These are phyloP conservation scores for Croton laevigatus DNA, from an alignment of 441 rosid species.

Conservation along the genomic window DNA sequence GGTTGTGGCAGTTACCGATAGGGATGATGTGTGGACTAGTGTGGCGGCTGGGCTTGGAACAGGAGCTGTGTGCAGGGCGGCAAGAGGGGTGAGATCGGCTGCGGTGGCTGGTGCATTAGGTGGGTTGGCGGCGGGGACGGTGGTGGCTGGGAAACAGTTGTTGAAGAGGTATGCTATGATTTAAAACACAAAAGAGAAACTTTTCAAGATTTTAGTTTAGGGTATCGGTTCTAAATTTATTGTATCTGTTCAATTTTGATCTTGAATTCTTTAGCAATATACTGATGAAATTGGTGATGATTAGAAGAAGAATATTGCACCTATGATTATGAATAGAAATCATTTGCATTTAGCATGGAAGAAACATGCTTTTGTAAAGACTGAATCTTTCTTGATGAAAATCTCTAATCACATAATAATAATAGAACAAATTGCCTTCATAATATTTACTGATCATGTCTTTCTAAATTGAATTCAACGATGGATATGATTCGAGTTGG, in stretches of 20 bases:
- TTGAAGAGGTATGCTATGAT: slow-evolving; percentile 79
- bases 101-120: slow-evolving; percentile 97
- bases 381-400: not conserved
- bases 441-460: no score
- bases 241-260: slow-evolving; percentile 40
- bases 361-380: not conserved
- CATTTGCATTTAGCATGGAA: not conserved
- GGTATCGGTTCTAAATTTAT: not conserved
- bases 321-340: not conserved
- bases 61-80: slow-evolving; percentile 85
- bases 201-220: not conserved
- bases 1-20: slow-evolving; percentile 52
- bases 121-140: slow-evolving; percentile 75
- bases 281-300: not conserved
- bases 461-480: no score
- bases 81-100: slow-evolving; percentile 85
- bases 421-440: not conserved
- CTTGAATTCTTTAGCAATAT: slow-evolving; percentile 1
- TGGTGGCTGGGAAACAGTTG: slow-evolving; percentile 73
- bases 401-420: not conserved
- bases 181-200: slow-evolving; percentile 21
- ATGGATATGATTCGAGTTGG: not conserved
- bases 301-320: not conserved
- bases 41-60: slow-evolving; percentile 89
- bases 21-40: slow-evolving; percentile 91